Base-by-base conservation (phyloP, 1,284 basidiomycete genomes). In the Cryptococcus maquisensis region DNA sequence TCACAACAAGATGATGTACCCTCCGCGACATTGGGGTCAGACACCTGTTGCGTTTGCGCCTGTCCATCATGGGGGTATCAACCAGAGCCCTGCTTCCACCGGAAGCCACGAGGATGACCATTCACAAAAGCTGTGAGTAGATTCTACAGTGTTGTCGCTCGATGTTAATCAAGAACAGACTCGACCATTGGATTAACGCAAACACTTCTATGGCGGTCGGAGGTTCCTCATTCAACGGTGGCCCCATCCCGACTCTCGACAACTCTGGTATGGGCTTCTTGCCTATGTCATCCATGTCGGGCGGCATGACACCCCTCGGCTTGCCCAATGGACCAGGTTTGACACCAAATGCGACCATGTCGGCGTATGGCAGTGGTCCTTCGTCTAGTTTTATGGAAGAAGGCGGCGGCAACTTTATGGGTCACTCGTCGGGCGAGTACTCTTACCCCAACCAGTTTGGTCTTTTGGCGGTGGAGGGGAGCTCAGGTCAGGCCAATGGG, bases 171-270 rank as follows among this genome's bases (percentile, higher is more conserved):
- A 38, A 10, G 3, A 23, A 6, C 47, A 70, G 68, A 18, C 65
- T 77, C 3, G 74, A 77, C 56, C 68, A 74, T 50, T 77, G 75
- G 75, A 65, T 77, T 23, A 67, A 65, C 39, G 61, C 69, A 40
- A 75, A 76, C 53, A 64, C 68, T 1, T 68, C 68, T 3, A 48
- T 76, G 32, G 66, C 69, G 1, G 69, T 72, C 16, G 72, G 71
- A 20, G 71, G 68, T 2, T 58, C 62, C 15, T 26, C 43, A 9
- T 44, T 24, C 43, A 54, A 65, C 42, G 62, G 57, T 50, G 65
- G 61, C 2, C 49, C 45, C n/a, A 50, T 55, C 21, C 56, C 60
- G 13, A 3, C 47, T 54, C 20, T 63, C 57, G 47, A 51, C 37
- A 28, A 44, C 7, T 41, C 42, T 3, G 56, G 51, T 5, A 48